A percentile compares a stretch with the other conserved stretches of the same genome.
phyloP scores from a whole-genome alignment of 495 filamentous ascomycete species.

The Bacidia rubella region DNA sequence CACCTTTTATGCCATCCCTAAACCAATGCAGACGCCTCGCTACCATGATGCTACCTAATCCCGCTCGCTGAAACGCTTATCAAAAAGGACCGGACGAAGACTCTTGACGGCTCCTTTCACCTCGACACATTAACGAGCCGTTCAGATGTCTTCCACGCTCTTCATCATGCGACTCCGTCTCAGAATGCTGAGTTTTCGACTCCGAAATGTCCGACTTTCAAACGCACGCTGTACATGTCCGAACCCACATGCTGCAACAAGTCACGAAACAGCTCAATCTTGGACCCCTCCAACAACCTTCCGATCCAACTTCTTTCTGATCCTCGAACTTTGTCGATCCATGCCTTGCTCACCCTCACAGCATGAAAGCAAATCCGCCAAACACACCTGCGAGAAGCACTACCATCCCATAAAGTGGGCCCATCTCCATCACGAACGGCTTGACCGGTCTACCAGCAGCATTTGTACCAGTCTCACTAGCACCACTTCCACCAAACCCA shows the following conservation, averaged over 20 bases:
- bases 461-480: conserved; percentile 22
- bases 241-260: too few relatives aligned
- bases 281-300: too few relatives aligned
- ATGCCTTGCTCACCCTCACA: too few relatives aligned
- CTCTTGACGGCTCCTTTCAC: neutral
- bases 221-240: neutral
- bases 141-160: conserved; percentile 7
- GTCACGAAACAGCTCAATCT: too few relatives aligned
- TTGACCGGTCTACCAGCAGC: conserved; percentile 24
- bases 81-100: conserved; percentile 17
- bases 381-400: conserved; percentile 44
- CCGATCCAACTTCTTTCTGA: too few relatives aligned
- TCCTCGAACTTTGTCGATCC: too few relatives aligned
- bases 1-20: neutral
- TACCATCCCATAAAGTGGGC: conserved; percentile 44
- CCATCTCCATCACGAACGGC: conserved; percentile 34
- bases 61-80: conserved; percentile 18
- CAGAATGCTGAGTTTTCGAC: neutral
- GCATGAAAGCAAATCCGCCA: conserved; percentile 48
- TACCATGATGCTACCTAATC: neutral
- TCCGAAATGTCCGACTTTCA: neutral
- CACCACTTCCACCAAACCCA: conserved; percentile 35
- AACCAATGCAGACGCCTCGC: neutral
- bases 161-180: neutral
- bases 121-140: conserved; percentile 10